Evolutionary conservation across 805 yeast species (phyloP), one percentile per base, ranked within the genome.

Genomic region (Candida sphagnicola): DNA sequence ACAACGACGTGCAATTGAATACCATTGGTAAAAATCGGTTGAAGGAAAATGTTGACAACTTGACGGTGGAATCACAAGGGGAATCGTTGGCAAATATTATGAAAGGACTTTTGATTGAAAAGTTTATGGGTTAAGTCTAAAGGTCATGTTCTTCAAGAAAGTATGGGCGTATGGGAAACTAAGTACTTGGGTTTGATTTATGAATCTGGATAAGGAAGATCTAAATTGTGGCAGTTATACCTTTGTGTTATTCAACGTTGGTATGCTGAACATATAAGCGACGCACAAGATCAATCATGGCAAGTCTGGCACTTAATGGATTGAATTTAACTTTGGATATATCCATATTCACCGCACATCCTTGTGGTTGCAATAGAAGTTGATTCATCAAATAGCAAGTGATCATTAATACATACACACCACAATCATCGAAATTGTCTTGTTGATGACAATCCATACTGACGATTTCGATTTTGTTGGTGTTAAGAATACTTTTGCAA

Each of bases 351-450:
- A 75, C 58, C 5, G 50, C 46, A 8, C 3, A 25, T 28, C 26
- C 38, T 3, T 38, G 26, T 14, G 24, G 39, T 13, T 46, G 41
- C 18, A 40, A 47, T 16, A 65, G 38, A 28, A 37, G 74, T 45
- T 51, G 51, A 13, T 55, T 45, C 11, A 50, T 52, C 47, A 53
- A 56, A 61, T 31, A 66, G 38, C 70, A 60, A 8, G 70, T 56
- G 26, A 61, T 53, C 72, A 67, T 67, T 23, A 63, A 50, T 34
- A 65, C 48, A 42, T 53, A 61, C 24, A 78, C 72, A 0, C 87
- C 87, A 55, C 87, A 80, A 54, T 80, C 87, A 42, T 78, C 79
- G 5, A 80, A 80, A 51, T 80, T 80, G 11, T 67, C 60, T 55
- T 80, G 87, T 45, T 80, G 86, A 25, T 81, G 81, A 10, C 81